Evolutionary conservation across 129 eudicot genomes (phyloP), one percentile per base, ranked within the genome.

Genomic region (Chrysanthemum makinoi): DNA sequence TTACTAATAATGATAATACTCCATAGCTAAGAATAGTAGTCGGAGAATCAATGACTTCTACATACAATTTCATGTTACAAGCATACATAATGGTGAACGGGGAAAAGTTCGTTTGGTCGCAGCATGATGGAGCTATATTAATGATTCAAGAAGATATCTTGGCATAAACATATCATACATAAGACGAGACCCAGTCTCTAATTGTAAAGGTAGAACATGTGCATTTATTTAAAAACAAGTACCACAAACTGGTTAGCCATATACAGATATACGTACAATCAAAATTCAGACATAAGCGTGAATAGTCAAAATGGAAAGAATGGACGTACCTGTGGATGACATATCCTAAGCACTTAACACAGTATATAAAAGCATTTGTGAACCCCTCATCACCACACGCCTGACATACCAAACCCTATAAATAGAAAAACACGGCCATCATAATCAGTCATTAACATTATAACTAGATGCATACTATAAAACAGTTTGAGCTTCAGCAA

Each of bases 311-410:
- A 51, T n/a, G 76, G 28, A 35, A 77, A 62, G 58, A 62, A 49
- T 58, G 24, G 6, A 26, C 62, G 64, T 85, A 88, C 96, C 91
- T 86, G 74, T 88, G 96, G 51, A 88, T 69, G 47, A 72, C 86
- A 69, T 17, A 70, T 16, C 43, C 59, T 16, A 83, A 44, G 69
- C 96, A 88, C 74, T 73, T 81, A 20, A 85, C 82, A 75, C 96
- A 88, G 63, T 83, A 81, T 30, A 85, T 62, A 65, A 67, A 81
- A 9, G 91, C 85, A 70, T 83, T 86, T 1, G 58, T 28, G 59
- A 56, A 73, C 68, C 95, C 95, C 74, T 62, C 46, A 56, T 67
- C 86, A 12, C 96, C 96, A 74, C 96, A 88, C 13, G 82, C 77
- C 65, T 69, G 78, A 44, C 91, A 88, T 66, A 88, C 46, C 56